Conservation (phyloP, 1,284 basidiomycete species). For the Psilocybe mexicana region DNA sequence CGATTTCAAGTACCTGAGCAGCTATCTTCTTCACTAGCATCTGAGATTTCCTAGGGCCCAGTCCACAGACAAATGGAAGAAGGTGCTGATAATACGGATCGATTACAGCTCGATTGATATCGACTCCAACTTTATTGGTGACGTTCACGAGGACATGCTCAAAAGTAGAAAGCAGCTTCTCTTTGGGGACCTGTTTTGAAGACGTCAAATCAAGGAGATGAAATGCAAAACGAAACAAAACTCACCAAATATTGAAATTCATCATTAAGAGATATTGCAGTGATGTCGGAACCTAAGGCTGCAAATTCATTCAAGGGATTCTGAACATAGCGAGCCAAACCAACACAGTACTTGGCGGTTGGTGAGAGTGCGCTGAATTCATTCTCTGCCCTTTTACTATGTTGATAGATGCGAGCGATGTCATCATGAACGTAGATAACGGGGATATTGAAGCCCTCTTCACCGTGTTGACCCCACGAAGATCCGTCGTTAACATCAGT, state of each 20-base stretch:
- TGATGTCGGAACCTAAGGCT: constrained; percentile 81
- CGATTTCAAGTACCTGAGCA: constrained; percentile 50
- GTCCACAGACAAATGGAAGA: constrained; percentile 89
- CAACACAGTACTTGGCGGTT: constrained; percentile 93
- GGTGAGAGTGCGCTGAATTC: constrained; percentile 85
- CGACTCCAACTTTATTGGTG: constrained; percentile 91
- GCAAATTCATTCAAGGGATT: constrained; percentile 94
- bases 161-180: constrained; percentile 80
- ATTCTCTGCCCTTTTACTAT: constrained; percentile 81
- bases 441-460: constrained; percentile 59
- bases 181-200: constrained; percentile 68
- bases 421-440: constrained; percentile 90
- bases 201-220: not conserved
- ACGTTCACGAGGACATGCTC: constrained; percentile 90
- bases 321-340: constrained; percentile 91
- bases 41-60: constrained; percentile 95
- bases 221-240: constrained; percentile 10
- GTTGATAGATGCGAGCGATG: constrained; percentile 92
- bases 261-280: constrained; percentile 80
- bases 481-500: constrained; percentile 25
- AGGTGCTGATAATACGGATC: constrained; percentile 88
- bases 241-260: constrained; percentile 86
- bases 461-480: constrained; percentile 37
- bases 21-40: constrained; percentile 83
- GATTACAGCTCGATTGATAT: constrained; percentile 90